Evolutionary conservation across 106 monocot genomes (phyloP).

Genomic region (Allium sativum): DNA sequence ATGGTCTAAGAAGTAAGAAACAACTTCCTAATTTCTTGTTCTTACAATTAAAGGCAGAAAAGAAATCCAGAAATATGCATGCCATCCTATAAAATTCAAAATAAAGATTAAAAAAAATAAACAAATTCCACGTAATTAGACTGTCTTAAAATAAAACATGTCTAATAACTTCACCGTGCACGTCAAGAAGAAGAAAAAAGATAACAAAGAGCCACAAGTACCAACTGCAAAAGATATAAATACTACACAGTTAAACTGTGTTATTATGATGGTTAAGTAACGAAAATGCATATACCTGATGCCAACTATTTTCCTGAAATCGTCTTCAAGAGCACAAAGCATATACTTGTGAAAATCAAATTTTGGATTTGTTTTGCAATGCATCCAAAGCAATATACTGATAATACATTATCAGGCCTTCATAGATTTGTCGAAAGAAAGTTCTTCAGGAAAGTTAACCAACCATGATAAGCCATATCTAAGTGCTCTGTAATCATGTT

Average conservation of each 20-base stretch:
- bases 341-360: constrained; percentile 86
- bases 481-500: constrained; percentile 65
- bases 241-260: not conserved
- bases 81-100: no score
- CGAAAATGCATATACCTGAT: constrained; percentile 37
- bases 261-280: not conserved
- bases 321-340: constrained; percentile 72
- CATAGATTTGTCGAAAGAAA: not conserved
- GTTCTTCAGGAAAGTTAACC: not conserved
- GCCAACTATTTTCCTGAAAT: constrained; percentile 78
- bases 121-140: no score
- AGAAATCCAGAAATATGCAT: no score
- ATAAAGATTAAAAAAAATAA: no score
- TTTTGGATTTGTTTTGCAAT: constrained; percentile 23
- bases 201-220: constrained; percentile 88
- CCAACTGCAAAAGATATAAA: constrained; percentile 54
- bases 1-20: no score
- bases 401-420: not conserved
- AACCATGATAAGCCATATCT: constrained; percentile 71
- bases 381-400: constrained; percentile 30
- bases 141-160: no score
- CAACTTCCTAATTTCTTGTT: no score
- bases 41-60: no score
- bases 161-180: no score
- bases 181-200: constrained; percentile 67